Evolutionary conservation across 176 grass and related monocot species (phyloP), one percentile per base, ranked within the genome.

Genomic region (maize (Zea mays)): DNA sequence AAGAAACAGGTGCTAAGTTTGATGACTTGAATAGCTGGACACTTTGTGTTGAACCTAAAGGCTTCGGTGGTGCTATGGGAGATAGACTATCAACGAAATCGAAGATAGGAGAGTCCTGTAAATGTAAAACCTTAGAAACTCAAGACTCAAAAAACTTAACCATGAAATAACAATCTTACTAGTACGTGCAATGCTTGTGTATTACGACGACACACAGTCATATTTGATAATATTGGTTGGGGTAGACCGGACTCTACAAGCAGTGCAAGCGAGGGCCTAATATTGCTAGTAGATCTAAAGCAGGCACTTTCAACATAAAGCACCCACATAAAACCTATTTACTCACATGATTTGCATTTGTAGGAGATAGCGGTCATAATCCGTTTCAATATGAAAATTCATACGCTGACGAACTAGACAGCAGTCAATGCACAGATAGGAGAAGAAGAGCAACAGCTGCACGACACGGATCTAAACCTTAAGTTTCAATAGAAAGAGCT

Each of bases 41-140:
- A 65, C 72, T 73, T 77, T 78, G 80, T 64, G 68, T 16, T 81
- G 86, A 81, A 67, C 70, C 79, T 73, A 57, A 14, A 72, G 90
- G 75, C 58, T 86, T 86, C 57, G 72, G 47, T 51, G 81, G 75
- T 51, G 51, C 81, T 75, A 92, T 84, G 17, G 90, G 90, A 72
- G 90, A 89, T 10, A 92, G 69, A 75, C 43, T 92, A 59, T 78
- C 86, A 72, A 89, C 78, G 78, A 89, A 92, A 69, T 84, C 80
- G 21, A 88, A 84, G 16, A 71, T 39, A 20, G 86, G 76, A 45
- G 86, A 76, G 44, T 80, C 45, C 77, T 88, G 70, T 21, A 74
- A 7, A 19, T 36, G 69, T 37, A 41, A 65, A 72, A 65, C 62
- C 14, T 66, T 39, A 80, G 50, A 20, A 63, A 71, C 6, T 46